A percentile compares a stretch with the other conserved stretches of the same genome.
These are phyloP conservation scores for Phycomyces blakesleeanus DNA, from an alignment of 192 early-diverging fungal species.

Conservation along the genomic window DNA sequence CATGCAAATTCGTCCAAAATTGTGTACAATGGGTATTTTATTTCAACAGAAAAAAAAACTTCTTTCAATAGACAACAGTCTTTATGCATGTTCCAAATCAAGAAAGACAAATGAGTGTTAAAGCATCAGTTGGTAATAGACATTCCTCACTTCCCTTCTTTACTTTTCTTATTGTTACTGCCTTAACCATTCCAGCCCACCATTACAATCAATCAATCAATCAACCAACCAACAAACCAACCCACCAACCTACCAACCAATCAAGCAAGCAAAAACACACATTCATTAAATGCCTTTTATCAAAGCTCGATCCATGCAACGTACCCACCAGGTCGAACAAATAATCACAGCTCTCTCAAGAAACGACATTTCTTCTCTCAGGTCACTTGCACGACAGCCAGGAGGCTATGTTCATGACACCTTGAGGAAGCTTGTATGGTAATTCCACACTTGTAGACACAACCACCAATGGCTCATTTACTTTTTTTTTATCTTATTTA, in stretches of 20 bases:
- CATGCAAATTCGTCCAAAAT: too few relatives aligned
- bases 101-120: background rate
- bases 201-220: too few relatives aligned
- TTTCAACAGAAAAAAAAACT: too few relatives aligned
- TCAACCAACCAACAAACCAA: too few relatives aligned
- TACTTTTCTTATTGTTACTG: background rate
- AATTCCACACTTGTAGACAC: background rate
- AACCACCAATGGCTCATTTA: background rate
- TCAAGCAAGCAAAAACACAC: background rate
- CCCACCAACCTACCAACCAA: too few relatives aligned
- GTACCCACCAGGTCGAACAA: conserved; percentile 11
- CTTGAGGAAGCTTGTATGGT: conserved; percentile 30
- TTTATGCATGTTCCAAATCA: background rate
- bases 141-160: background rate
- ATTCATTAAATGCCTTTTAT: background rate
- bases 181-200: too few relatives aligned
- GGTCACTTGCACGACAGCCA: conserved; percentile 14
- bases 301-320: conserved; percentile 12
- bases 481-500: too few relatives aligned
- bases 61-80: too few relatives aligned
- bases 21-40: too few relatives aligned
- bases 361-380: conserved; percentile 24
- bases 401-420: conserved; percentile 23
- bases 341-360: conserved; percentile 18
- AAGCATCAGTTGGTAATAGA: background rate